These are phyloP conservation scores for Emergomyces orientalis DNA, from an alignment of 2,329 filamentous ascomycete genomes.

Conservation along the genomic window DNA sequence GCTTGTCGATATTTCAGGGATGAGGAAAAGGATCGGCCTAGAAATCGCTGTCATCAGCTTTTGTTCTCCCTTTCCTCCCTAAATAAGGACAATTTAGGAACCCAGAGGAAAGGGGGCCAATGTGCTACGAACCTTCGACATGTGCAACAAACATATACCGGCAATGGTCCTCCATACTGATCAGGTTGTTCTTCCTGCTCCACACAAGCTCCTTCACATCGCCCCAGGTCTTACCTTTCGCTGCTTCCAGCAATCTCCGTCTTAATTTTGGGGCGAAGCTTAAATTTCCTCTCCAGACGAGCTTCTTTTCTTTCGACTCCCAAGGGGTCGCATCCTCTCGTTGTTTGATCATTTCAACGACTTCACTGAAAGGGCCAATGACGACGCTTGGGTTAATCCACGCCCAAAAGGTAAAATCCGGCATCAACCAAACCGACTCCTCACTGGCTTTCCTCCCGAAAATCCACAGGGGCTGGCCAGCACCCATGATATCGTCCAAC, in stretches of 20 bases:
- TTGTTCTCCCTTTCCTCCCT: neutral
- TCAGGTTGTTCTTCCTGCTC: slow-evolving; percentile 33
- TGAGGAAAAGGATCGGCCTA: slow-evolving; percentile 40
- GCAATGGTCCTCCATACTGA: slow-evolving; percentile 45
- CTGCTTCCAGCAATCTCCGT: slow-evolving; percentile 31
- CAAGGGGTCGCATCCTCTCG: slow-evolving; percentile 22
- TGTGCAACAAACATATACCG: slow-evolving; percentile 45
- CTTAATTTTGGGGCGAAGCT: slow-evolving; percentile 36
- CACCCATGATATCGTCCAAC: slow-evolving; percentile 33
- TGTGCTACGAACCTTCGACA: slow-evolving; percentile 39
- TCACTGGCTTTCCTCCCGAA: slow-evolving; percentile 34
- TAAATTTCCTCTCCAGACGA: slow-evolving; percentile 43
- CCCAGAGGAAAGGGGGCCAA: neutral
- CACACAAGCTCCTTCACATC: slow-evolving; percentile 39
- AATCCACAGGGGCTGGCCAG: slow-evolving; percentile 32
- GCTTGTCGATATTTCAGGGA: slow-evolving; percentile 44
- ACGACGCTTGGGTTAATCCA: slow-evolving; percentile 34
- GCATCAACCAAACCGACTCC: slow-evolving; percentile 42
- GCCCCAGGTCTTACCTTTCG: slow-evolving; percentile 37
- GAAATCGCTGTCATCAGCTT: neutral
- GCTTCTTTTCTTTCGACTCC: slow-evolving; percentile 32
- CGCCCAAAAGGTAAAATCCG: slow-evolving; percentile 45
- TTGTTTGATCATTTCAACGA: slow-evolving; percentile 19
- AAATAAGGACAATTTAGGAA: neutral
- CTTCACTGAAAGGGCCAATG: slow-evolving; percentile 31